These are phyloP conservation scores for Penicillium sp. DNA, from an alignment of 2,329 filamentous ascomycete genomes.

Conservation along the genomic window DNA sequence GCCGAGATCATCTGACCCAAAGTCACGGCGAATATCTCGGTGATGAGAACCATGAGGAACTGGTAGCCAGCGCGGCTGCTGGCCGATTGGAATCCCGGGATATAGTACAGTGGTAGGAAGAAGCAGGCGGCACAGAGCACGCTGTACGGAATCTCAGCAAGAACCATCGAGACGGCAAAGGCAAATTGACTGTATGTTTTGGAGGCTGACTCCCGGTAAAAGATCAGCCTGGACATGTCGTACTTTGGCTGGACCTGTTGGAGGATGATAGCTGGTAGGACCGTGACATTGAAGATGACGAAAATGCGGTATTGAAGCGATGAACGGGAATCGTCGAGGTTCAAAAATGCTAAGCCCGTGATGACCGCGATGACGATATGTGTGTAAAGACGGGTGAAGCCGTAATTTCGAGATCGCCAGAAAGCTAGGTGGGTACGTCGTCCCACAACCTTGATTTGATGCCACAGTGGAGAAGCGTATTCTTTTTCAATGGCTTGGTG, in stretches of 20 bases:
- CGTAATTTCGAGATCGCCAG: constrained; percentile 83
- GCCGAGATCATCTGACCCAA: constrained; percentile 71
- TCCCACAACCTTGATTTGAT: constrained; percentile 72
- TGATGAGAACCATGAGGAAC: constrained; percentile 78
- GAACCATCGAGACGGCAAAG: constrained; percentile 70
- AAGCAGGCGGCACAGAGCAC: constrained; percentile 73
- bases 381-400: constrained; percentile 81
- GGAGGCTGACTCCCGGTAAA: constrained; percentile 76
- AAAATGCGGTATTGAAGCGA: constrained; percentile 83
- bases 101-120: constrained; percentile 79
- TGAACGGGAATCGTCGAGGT: constrained; percentile 67
- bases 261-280: constrained; percentile 76
- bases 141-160: constrained; percentile 79
- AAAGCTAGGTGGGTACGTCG: constrained; percentile 69
- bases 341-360: constrained; percentile 72
- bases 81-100: constrained; percentile 64
- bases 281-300: constrained; percentile 79
- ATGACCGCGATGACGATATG: constrained; percentile 72
- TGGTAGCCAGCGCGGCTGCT: constrained; percentile 71
- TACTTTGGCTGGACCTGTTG: constrained; percentile 81
- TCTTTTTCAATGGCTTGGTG: constrained; percentile 57
- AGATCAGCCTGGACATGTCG: constrained; percentile 70
- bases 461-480: constrained; percentile 71
- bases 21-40: constrained; percentile 77
- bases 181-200: constrained; percentile 81